phyloP scores from a whole-genome alignment of 2,329 filamentous ascomycete genomes.

The Thelonectria blattea region DNA sequence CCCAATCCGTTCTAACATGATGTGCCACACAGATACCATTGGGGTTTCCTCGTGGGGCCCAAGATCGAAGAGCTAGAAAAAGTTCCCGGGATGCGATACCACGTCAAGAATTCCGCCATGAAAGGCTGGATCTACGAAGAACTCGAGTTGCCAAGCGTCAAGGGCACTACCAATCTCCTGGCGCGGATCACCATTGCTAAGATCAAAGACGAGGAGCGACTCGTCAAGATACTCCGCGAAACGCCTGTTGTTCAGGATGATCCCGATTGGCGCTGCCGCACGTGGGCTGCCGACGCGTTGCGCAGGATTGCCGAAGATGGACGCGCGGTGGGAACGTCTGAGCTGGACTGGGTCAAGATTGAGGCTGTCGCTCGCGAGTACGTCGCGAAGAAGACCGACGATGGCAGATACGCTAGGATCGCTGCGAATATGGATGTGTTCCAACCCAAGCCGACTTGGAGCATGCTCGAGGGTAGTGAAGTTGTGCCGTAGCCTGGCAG shows the following conservation, averaged over 20 bases:
- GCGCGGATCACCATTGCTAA: conserved; percentile 48
- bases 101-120: conserved; percentile 38
- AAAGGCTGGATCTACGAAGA: conserved; percentile 40
- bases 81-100: conserved; percentile 40
- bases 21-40: conserved; percentile 36
- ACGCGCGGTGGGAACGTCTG: conserved; percentile 45
- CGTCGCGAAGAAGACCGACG: conserved; percentile 40
- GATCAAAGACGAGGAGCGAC: conserved; percentile 42
- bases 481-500: conserved; percentile 23
- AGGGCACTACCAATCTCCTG: conserved; percentile 37
- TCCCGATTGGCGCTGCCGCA: conserved; percentile 47
- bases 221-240: conserved; percentile 41
- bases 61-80: conserved; percentile 32
- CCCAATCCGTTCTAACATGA: neutral
- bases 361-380: conserved; percentile 44
- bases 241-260: conserved; percentile 44
- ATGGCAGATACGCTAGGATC: conserved; percentile 35
- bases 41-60: conserved; percentile 40
- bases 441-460: conserved; percentile 41
- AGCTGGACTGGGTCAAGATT: conserved; percentile 46
- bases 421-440: conserved; percentile 6
- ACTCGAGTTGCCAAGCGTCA: too few species aligned
- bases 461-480: conserved; percentile 38
- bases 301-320: conserved; percentile 42
- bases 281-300: conserved; percentile 47